phyloP scores from a whole-genome alignment of 352 stramenopile species.

The Phytopythium sindhum region DNA sequence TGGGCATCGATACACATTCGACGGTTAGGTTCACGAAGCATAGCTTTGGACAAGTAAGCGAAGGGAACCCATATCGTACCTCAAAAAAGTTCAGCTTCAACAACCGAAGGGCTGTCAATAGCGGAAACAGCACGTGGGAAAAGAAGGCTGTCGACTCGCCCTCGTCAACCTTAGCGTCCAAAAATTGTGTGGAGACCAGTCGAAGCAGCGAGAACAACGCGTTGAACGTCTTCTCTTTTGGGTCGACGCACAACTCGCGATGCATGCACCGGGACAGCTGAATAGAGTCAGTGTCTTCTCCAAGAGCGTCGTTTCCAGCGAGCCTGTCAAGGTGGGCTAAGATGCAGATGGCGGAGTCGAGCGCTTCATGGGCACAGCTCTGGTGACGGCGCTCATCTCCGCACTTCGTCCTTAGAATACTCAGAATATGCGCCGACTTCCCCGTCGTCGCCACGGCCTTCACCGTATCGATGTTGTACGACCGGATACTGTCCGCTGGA shows the following conservation, averaged over 20 bases:
- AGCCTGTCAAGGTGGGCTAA: conserved; percentile 79
- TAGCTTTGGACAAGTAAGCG: neutral
- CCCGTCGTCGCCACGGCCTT: conserved; percentile 52
- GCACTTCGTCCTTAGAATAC: conserved; percentile 45
- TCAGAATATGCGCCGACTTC: conserved; percentile 52
- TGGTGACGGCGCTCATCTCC: conserved; percentile 21
- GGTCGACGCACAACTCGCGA: conserved; percentile 77
- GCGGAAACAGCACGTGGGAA: conserved; percentile 61
- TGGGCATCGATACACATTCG: conserved; percentile 13
- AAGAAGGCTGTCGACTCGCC: conserved; percentile 19
- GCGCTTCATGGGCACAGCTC: conserved; percentile 41
- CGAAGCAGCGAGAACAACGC: conserved; percentile 54
- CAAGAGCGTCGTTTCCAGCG: conserved; percentile 67
- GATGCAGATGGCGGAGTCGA: conserved; percentile 71
- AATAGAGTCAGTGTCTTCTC: conserved; percentile 70
- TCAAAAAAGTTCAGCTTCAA: conserved; percentile 89
- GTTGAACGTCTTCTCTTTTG: conserved; percentile 67
- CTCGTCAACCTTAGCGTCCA: conserved; percentile 10
- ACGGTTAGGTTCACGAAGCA: neutral
- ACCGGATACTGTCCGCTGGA: conserved; percentile 25
- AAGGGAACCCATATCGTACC: conserved; percentile 26
- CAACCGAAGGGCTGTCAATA: conserved; percentile 66
- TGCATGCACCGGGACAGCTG: conserved; percentile 78
- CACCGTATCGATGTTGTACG: conserved; percentile 39
- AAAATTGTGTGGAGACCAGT: conserved; percentile 30